Evolutionary conservation across 148 eudicot species (phyloP), one percentile per base, ranked within the genome.

Genomic region (Camellia lanceoleosa): DNA sequence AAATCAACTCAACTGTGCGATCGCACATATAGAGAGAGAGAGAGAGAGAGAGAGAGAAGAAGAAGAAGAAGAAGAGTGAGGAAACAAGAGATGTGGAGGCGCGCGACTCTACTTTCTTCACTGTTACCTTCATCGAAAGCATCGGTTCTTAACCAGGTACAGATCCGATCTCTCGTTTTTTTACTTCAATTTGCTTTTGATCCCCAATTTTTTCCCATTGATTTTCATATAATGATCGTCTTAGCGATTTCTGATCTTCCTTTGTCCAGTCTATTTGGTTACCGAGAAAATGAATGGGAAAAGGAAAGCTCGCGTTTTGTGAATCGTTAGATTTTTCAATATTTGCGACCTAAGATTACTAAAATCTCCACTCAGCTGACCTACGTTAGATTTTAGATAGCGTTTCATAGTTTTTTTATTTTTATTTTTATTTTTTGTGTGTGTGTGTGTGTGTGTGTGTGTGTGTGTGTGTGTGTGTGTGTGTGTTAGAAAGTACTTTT

Each of bases 1-100:
- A 23, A 68, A 20, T 5, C 5, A 68, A 41, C 71, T 7, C 30
- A 5, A 3, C 44, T 12, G 30, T 13, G 44, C 49, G 72, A 68
- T 14, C 72, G 11, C 43, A 23, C 66, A 30, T 5, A 41, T 3
- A 23, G 14, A 64, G 43, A 51, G 38, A 81, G 60, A 67, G 73
- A 63, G 54, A 76, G 74, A 52, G 46, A 77, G 74, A 76, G 66
- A 79, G n/a, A 12, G 12, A 70, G 76, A 86, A 60, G 9, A 23
- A 5, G 71, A 66, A 66, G 73, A 62, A 30, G 38, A 30, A 30
- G 38, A 30, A 30, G 38, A 30, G 38, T 30, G 38, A 30, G 1
- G 38, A 30, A 30, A 30, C 38, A 30, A 30, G 38, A 68, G 70
- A 87, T 88, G 89, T 86, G 83, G 89, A 80, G 84, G 84, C 84